Base-by-base conservation (phyloP, 306 rosid species). In the Cucumis cinereus region DNA sequence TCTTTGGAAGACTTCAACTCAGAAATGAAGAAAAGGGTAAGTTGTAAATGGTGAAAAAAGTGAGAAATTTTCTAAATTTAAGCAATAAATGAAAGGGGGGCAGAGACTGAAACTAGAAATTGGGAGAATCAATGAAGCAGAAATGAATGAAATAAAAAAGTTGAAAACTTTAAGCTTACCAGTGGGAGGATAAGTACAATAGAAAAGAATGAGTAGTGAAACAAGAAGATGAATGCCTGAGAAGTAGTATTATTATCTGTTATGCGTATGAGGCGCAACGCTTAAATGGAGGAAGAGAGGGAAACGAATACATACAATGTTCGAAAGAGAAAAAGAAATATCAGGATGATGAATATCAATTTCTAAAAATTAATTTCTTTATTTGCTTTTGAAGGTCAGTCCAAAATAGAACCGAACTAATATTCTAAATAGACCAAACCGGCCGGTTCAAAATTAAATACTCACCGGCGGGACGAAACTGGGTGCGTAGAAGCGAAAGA, bases 1-100 rank as follows among this genome's bases (percentile, higher is more conserved):
- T 90, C 99, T 80, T 82, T 90, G n/a, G 97, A 89, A 52, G 96
- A 89, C 77, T 95, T 81, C 82, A 87, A 87, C 87, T 95, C 98
- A 24, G 90, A 87, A 43, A 86, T 84, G 91, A 89, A 47, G 93
- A 88, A 82, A 90, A 87, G 61, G 87, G 83, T 11, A 89, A 80
- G 82, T 88, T 96, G 99, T 89, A 47, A 94, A 68, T 12, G 95
- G 95, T 23, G 97, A 60, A 59, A 28, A 0, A 60, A 68, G 74
- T 13, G 55, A 12, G 12, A 0, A 67, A 22, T 1, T 0, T 15
- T 12, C 54, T 20, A 22, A 28, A 13, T 67, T 41, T 67, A 5
- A 6, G 22, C 73, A 38, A 67, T 5, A 67, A 40, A 40, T 67
- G 11, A 5, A 50, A 14, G 4, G 49, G 52, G 28, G 33, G 35